Evolutionary conservation across 2,329 filamentous ascomycete species (phyloP).

Genomic region (Sclerotinia sclerotiorum): DNA sequence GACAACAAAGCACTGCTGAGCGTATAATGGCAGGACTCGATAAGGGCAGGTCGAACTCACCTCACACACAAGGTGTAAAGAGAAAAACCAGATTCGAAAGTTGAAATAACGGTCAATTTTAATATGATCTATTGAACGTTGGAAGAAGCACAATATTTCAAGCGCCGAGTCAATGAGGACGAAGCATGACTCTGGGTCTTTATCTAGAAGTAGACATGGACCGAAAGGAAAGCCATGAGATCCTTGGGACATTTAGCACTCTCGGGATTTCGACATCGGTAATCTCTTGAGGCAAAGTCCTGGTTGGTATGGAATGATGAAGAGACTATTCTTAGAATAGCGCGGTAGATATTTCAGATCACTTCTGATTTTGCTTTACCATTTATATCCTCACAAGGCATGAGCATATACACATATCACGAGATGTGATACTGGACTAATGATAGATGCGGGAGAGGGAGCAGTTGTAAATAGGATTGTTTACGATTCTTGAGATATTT

Average conservation of each 20-base stretch:
- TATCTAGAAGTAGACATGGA: neutral
- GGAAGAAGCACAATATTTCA: neutral
- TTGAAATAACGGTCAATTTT: conserved; percentile 28
- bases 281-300: neutral
- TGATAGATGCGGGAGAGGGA: neutral
- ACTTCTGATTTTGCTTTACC: conserved; percentile 6
- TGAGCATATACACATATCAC: conserved; percentile 27
- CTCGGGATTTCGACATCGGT: neutral
- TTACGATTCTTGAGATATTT: neutral
- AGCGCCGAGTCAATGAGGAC: neutral
- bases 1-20: conserved; percentile 39
- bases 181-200: neutral
- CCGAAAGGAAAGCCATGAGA: neutral
- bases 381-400: conserved; percentile 13
- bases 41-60: conserved; percentile 37
- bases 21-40: conserved; percentile 42
- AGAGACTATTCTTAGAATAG: neutral
- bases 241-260: neutral
- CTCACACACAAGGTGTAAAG: conserved; percentile 38
- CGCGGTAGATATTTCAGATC: neutral
- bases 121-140: neutral
- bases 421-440: conserved; percentile 18
- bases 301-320: neutral
- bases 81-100: conserved; percentile 41
- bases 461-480: neutral